Conservation (phyloP, 495 filamentous ascomycete species). For the Penicilliopsis zonata region DNA sequence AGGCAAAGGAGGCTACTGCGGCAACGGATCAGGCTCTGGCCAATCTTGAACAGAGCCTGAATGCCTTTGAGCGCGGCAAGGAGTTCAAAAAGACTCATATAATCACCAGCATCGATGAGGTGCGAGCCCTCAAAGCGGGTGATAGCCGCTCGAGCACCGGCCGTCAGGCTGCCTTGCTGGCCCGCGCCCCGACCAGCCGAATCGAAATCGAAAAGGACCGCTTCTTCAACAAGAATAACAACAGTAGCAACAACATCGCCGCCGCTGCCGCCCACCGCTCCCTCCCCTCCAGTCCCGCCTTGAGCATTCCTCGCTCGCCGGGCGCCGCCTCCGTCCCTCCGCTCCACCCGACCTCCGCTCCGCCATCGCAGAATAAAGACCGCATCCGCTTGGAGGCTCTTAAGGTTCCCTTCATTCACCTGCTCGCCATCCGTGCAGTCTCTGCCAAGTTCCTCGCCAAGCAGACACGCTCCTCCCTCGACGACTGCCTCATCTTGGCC, state of each 20-base stretch:
- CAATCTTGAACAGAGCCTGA: constrained; percentile 42
- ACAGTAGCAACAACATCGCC: no score
- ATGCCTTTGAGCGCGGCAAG: constrained; percentile 36
- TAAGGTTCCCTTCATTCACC: constrained; percentile 54
- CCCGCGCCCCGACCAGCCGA: constrained; percentile 21
- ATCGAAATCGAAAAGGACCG: constrained; percentile 34
- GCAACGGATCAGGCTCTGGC: constrained; percentile 39
- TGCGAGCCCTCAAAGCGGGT: constrained; percentile 22
- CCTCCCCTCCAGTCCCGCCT: constrained; percentile 49
- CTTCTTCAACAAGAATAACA: constrained; percentile 18
- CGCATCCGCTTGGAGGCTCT: constrained; percentile 40
- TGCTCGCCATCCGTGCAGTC: constrained; percentile 52
- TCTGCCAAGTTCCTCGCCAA: constrained; percentile 44
- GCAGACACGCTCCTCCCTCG: constrained; percentile 40
- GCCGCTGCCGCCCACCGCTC: constrained; percentile 45
- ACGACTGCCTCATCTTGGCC: constrained; percentile 44
- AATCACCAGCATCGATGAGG: constrained; percentile 24
- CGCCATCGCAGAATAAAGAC: constrained; percentile 40
- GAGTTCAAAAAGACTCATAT: constrained; percentile 40
- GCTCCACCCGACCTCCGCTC: constrained; percentile 34
- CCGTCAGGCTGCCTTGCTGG: constrained; percentile 10
- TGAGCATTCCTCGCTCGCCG: constrained; percentile 38
- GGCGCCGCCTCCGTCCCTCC: constrained; percentile 18
- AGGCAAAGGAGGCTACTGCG: constrained; percentile 41
- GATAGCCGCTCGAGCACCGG: constrained; percentile 14